Evolutionary conservation across 2,329 filamentous ascomycete genomes (phyloP).

Genomic region (Arthroderma sp.): DNA sequence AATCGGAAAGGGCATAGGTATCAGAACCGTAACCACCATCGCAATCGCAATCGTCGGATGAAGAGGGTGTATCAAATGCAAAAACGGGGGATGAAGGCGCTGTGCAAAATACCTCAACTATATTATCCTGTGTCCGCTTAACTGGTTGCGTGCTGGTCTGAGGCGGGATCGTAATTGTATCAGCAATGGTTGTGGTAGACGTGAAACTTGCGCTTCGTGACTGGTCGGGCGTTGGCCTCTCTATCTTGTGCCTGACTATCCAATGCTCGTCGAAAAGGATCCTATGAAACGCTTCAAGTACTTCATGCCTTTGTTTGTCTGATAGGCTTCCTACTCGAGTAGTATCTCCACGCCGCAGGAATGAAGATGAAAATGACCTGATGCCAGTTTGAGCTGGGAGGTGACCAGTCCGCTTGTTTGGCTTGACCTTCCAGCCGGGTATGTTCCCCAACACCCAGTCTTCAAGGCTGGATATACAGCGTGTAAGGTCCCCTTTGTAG

Average conservation of each 20-base stretch:
- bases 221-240: not conserved
- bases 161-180: not conserved
- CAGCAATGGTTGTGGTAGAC: not conserved
- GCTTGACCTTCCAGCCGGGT: slow-evolving; percentile 19
- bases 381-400: too few species aligned
- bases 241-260: not conserved
- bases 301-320: not conserved
- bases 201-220: not conserved
- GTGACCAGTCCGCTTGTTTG: too few species aligned
- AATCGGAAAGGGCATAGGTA: slow-evolving; percentile 11
- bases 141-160: not conserved
- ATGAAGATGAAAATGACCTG: not conserved
- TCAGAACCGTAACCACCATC: not conserved
- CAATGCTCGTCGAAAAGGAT: not conserved
- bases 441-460: slow-evolving; percentile 19
- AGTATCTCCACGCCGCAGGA: slow-evolving; percentile 17
- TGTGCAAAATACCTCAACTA: slow-evolving; percentile 21
- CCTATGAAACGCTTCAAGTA: slow-evolving; percentile 2
- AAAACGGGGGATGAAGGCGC: slow-evolving; percentile 17
- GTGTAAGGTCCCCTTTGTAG: slow-evolving; percentile 19
- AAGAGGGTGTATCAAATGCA: slow-evolving; percentile 15
- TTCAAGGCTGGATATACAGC: slow-evolving; percentile 23
- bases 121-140: slow-evolving; percentile 4
- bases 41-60: not conserved
- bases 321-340: slow-evolving; percentile 8